Percentiles rank a stretch among this genome's conserved stretches.
phyloP scores from a whole-genome alignment of 352 stramenopile species.

The Pythium angustatum region DNA sequence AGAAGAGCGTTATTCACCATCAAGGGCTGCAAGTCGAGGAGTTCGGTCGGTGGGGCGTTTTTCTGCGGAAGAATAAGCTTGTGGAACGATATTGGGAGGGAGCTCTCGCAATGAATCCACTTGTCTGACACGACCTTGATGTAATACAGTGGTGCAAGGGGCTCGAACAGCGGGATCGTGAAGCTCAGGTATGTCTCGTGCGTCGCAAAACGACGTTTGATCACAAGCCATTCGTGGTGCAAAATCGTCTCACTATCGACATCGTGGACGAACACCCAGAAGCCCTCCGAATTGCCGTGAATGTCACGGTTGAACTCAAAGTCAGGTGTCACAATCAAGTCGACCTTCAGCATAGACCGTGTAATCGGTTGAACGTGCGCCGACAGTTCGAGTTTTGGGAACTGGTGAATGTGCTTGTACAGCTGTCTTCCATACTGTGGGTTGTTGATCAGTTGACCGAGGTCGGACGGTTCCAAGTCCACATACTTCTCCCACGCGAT shows the following conservation, averaged over 20 bases:
- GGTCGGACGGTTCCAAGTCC: constrained; percentile 96
- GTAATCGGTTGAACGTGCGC: constrained; percentile 99
- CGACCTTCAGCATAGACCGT: constrained; percentile 94
- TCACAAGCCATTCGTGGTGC: constrained; percentile 96
- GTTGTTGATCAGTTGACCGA: constrained; percentile 97
- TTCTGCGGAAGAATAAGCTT: constrained; percentile 99
- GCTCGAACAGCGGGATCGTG: constrained; percentile 97
- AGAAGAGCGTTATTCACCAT: constrained; percentile 86
- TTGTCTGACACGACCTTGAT: constrained; percentile 97
- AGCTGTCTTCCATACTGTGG: constrained; percentile 98
- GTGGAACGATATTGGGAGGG: constrained; percentile 97
- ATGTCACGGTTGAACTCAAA: constrained; percentile 97
- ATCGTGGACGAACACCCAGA: constrained; percentile 99
- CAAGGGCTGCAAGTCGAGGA: constrained; percentile 98
- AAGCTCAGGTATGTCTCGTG: constrained; percentile 91
- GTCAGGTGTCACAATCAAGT: constrained; percentile 95
- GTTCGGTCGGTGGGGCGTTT: constrained; percentile 95
- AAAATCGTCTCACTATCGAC: constrained; percentile 98
- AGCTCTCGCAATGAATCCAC: constrained; percentile 97
- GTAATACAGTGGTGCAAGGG: constrained; percentile 98
- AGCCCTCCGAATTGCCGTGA: constrained; percentile 95
- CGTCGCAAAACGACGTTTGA: constrained; percentile 87
- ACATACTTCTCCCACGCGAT: constrained; percentile 98
- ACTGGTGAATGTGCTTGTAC: constrained; percentile 98
- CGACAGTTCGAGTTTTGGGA: constrained; percentile 96